These are phyloP conservation scores for Plasmopara muralis DNA, from an alignment of 352 stramenopile species.

Conservation along the genomic window DNA sequence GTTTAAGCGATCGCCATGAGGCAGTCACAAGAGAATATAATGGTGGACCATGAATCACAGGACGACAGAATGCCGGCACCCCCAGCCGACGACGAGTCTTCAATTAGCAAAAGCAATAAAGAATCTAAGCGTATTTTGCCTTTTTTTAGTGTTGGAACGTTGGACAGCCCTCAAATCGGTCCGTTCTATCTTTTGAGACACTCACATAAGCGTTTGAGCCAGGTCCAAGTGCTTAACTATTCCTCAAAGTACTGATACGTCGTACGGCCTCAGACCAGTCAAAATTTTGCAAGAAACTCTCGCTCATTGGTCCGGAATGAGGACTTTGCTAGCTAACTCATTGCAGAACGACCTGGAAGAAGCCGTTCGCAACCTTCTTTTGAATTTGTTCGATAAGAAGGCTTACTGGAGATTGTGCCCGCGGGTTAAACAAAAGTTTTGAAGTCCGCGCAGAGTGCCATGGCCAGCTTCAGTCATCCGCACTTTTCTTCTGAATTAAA, in stretches of 20 bases:
- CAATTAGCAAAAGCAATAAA: conserved; percentile 79
- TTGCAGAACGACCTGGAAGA: conserved; percentile 83
- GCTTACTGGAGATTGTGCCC: conserved; percentile 93
- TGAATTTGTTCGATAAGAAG: conserved; percentile 82
- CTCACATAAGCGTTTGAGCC: too few species aligned
- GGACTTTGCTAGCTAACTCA: conserved; percentile 93
- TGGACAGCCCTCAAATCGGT: conserved; percentile 77
- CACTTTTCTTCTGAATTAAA: conserved; percentile 96
- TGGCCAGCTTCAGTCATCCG: conserved; percentile 68
- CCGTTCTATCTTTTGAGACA: conserved; percentile 22
- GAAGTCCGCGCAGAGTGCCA: conserved; percentile 76
- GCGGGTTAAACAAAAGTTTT: conserved; percentile 91
- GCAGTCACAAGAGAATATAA: too few species aligned
- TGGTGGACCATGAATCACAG: too few species aligned
- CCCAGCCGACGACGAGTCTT: not conserved
- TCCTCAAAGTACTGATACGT: too few species aligned
- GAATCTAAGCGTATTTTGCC: conserved; percentile 21
- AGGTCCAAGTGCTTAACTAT: too few species aligned
- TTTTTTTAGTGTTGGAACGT: conserved; percentile 22
- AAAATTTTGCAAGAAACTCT: conserved; percentile 96
- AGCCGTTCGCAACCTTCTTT: conserved; percentile 63
- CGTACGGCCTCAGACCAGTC: conserved; percentile 77
- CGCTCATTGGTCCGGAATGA: conserved; percentile 95
- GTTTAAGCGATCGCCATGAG: too few species aligned
- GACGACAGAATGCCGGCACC: too few species aligned